phyloP scores from a whole-genome alignment of 257 asterid genomes.

The Nicotiana attenuata region DNA sequence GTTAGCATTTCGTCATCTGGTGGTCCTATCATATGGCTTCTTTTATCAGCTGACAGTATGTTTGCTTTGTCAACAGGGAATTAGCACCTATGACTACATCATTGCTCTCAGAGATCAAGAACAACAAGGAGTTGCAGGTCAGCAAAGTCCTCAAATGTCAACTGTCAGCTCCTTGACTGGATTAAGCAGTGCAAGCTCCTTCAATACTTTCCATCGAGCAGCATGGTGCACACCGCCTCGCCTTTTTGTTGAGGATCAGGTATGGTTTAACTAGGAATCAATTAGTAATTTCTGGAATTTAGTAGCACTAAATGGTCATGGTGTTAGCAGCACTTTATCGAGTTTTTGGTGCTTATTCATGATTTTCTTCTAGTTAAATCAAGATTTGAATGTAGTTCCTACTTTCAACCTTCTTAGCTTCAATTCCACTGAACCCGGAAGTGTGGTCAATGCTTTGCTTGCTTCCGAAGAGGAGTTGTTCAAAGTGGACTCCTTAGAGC shows the following conservation, averaged over 20 bases:
- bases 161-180: constrained; percentile 84
- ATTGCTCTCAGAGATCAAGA: constrained; percentile 97
- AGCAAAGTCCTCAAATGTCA: constrained; percentile 96
- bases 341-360: background rate
- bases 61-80: constrained; percentile 51
- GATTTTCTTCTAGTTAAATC: background rate
- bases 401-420: background rate
- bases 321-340: background rate
- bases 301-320: background rate
- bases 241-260: constrained; percentile 97
- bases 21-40: background rate
- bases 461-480: background rate
- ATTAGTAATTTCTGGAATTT: background rate
- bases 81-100: constrained; percentile 96
- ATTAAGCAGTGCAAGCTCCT: constrained; percentile 90
- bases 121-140: constrained; percentile 65
- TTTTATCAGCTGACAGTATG: constrained; percentile 8
- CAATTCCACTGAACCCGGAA: background rate
- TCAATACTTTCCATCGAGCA: constrained; percentile 77
- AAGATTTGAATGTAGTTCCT: background rate
- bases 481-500: background rate
- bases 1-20: constrained; percentile 22
- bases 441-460: background rate
- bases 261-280: constrained; percentile 4
- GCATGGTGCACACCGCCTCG: constrained; percentile 99